These are phyloP conservation scores for Plasmodium vivax DNA, from an alignment of 169 alveolate genomes.

Conservation along the genomic window DNA sequence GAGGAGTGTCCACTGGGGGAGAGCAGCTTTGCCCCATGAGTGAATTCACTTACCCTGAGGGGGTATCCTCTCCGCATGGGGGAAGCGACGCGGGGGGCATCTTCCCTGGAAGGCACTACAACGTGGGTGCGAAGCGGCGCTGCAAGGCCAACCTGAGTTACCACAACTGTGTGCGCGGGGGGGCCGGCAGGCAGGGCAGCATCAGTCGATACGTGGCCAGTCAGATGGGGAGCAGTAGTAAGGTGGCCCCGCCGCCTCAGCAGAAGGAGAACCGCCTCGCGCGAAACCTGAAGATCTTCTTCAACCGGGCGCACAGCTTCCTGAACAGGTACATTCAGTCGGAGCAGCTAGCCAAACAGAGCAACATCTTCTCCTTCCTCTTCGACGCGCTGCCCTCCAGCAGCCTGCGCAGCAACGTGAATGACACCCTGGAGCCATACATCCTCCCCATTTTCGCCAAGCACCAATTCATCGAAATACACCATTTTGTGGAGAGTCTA, in stretches of 20 bases:
- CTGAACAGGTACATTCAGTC: slow-evolving; percentile 35
- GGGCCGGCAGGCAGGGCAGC: not conserved
- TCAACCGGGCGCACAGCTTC: slow-evolving; percentile 23
- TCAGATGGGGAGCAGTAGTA: not conserved
- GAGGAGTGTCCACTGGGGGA: not conserved
- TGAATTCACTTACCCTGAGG: not conserved
- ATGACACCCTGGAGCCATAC: slow-evolving; percentile 9
- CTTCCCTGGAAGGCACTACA: not conserved
- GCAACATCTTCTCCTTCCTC: slow-evolving; percentile 56
- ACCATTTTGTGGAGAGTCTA: slow-evolving; percentile 48
- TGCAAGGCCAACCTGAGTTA: not conserved
- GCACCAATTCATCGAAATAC: slow-evolving; percentile 33
- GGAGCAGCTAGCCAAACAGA: slow-evolving; percentile 14
- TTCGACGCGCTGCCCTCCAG: slow-evolving; percentile 62
- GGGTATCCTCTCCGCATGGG: not conserved
- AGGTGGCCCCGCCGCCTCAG: not conserved
- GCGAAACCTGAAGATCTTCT: slow-evolving; percentile 16
- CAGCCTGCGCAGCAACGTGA: slow-evolving; percentile 3
- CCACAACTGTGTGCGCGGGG: not conserved
- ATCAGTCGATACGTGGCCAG: not conserved
- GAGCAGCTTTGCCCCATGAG: not conserved
- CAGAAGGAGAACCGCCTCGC: not conserved
- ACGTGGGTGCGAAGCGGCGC: not conserved
- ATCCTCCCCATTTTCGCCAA: slow-evolving; percentile 2
- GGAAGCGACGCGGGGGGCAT: not conserved